phyloP scores from a whole-genome alignment of 768 basidiomycete species.

The Brasilioporus rufonigricans region DNA sequence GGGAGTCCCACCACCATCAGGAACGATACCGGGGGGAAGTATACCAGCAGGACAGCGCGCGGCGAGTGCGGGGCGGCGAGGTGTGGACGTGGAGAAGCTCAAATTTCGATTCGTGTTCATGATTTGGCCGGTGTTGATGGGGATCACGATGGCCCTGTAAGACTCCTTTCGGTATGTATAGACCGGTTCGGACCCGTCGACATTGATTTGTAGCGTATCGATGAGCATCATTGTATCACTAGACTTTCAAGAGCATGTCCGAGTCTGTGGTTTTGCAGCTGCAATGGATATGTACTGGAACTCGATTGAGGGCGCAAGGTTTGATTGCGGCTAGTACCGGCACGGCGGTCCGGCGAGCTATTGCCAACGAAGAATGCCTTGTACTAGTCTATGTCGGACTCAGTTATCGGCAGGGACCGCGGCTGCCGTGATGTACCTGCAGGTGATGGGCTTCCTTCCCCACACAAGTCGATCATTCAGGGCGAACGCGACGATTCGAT shows the following conservation, averaged over 20 bases:
- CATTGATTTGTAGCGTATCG: slow-evolving; percentile 1
- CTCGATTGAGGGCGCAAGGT: background rate
- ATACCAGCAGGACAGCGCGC: slow-evolving; percentile 1
- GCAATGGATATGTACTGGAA: background rate
- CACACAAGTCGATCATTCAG: background rate
- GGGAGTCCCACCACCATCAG: slow-evolving; percentile 9
- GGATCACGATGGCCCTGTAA: slow-evolving; percentile 53
- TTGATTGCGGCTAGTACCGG: background rate
- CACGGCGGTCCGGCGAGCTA: background rate
- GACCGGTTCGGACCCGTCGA: background rate
- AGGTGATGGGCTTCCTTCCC: background rate
- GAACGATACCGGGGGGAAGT: slow-evolving; percentile 1
- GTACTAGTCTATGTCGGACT: too few species aligned
- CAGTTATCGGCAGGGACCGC: background rate
- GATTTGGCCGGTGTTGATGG: slow-evolving; percentile 56
- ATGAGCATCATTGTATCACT: background rate
- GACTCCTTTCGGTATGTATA: background rate
- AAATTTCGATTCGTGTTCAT: slow-evolving; percentile 51
- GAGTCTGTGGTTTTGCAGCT: background rate
- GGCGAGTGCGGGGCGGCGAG: slow-evolving; percentile 22
- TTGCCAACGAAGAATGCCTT: background rate
- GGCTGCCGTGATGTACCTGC: background rate
- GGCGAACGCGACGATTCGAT: background rate
- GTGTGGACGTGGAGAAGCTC: slow-evolving; percentile 34
- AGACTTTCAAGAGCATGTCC: background rate